A percentile compares a stretch with the other conserved stretches of the same genome.
Evolutionary conservation across 2,329 filamentous ascomycete genomes (phyloP).

Genomic region (Periconia digitata): DNA sequence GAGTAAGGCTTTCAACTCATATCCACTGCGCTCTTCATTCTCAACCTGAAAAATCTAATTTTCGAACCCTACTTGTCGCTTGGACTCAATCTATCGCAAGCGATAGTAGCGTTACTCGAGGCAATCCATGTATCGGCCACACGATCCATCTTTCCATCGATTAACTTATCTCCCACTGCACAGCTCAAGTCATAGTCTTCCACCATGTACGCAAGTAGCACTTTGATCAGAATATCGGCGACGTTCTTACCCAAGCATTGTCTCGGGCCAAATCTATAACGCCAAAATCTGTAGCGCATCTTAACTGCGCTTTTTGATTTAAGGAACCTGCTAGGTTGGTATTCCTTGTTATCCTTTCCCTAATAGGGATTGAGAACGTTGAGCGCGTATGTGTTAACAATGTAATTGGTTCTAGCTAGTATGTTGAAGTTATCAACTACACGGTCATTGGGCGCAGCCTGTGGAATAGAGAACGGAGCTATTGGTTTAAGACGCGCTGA

Average conservation of each 20-base stretch:
- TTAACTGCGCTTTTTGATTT: slow-evolving; percentile 10
- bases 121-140: too few species aligned
- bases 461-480: slow-evolving; percentile 46
- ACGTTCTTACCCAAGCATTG: slow-evolving; percentile 49
- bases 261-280: slow-evolving; percentile 50
- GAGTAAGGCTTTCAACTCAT: too few species aligned
- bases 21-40: too few species aligned
- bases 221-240: slow-evolving; percentile 31
- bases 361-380: slow-evolving; percentile 46
- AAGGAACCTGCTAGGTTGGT: slow-evolving; percentile 31
- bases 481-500: slow-evolving; percentile 44
- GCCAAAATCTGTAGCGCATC: slow-evolving; percentile 45
- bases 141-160: too few species aligned
- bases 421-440: slow-evolving; percentile 22
- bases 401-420: slow-evolving; percentile 41
- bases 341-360: slow-evolving; percentile 40
- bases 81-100: too few species aligned
- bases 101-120: too few species aligned
- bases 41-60: too few species aligned
- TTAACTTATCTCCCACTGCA: too few species aligned
- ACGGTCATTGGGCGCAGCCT: slow-evolving; percentile 40
- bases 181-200: background rate
- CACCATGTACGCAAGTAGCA: slow-evolving; percentile 3
- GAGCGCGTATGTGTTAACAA: slow-evolving; percentile 49
- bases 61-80: too few species aligned